Evolutionary conservation across 2,329 filamentous ascomycete species (phyloP), one percentile per base, ranked within the genome.

Genomic region (Curvularia sp.): DNA sequence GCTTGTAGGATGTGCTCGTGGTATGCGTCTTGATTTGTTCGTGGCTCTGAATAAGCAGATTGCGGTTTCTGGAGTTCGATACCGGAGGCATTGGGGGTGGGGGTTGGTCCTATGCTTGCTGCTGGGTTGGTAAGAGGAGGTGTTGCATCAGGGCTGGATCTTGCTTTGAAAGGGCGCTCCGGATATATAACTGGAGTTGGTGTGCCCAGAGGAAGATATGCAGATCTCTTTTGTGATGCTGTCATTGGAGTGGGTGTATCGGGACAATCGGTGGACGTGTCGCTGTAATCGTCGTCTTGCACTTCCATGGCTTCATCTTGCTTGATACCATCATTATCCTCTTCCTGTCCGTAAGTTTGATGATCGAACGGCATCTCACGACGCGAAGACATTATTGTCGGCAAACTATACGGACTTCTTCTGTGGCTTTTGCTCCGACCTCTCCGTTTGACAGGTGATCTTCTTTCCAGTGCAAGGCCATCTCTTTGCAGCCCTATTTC

Each of bases 181-280:
- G 47, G 51, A 32, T 42, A 23, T 3, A 49, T 19, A n/a, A 32
- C 23, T 7, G 34, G 21, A 10, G 28, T 50, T 18, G 43, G 42
- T 12, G 32, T 51, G 18, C 53, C 57, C 39, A 68, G 57, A 2
- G 64, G 64, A 12, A 52, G 47, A 34, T 70, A 66, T 2, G 64
- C 59, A 5, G 59, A 49, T 6, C 47, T 50, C 21, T 62, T 59
- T 30, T 70, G 67, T n/a, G 56, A 59, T 23, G 32, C 57, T 10
- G 64, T 55, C 43, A 69, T 60, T 8, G 67, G 67, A 0, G 68
- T 66, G 1, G 68, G 68, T 21, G 68, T 71, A 9, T 67, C 64
- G 9, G 67, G 68, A 3, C 55, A 55, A 2, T 63, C 60, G 13
- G 13, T 18, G 1, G 41, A 7, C 13, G 34, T 48, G 28, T 48